phyloP scores from a whole-genome alignment of 1,139 yeast species.

The Magnusiomyces ingens region DNA sequence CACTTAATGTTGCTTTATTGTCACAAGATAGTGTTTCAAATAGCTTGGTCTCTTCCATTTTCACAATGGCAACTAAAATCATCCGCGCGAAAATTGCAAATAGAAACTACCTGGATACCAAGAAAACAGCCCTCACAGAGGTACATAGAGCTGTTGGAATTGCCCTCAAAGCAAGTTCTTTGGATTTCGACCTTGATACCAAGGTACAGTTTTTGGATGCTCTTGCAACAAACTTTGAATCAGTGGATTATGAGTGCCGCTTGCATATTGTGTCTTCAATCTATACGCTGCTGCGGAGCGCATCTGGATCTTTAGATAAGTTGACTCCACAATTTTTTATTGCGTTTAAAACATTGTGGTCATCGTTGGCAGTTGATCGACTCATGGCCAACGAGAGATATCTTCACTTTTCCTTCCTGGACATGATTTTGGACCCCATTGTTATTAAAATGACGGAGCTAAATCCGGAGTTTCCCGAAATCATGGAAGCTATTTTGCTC shows the following conservation, averaged over 20 bases:
- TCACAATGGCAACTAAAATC: neutral
- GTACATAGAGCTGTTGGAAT: neutral
- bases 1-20: neutral
- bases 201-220: constrained; percentile 7
- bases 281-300: constrained; percentile 3
- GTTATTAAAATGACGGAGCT: constrained; percentile 25
- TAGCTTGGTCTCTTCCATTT: neutral
- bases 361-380: constrained; percentile 50
- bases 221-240: constrained; percentile 14
- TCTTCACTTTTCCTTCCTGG: constrained; percentile 52
- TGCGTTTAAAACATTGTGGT: constrained; percentile 42
- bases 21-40: neutral
- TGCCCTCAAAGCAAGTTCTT: no score
- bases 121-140: constrained; percentile 1
- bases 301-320: neutral
- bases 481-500: constrained; percentile 24
- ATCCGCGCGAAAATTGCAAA: constrained; percentile 2
- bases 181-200: no score
- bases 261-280: constrained; percentile 13
- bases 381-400: constrained; percentile 59
- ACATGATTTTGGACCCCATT: constrained; percentile 37
- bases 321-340: no score
- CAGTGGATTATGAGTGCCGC: constrained; percentile 16
- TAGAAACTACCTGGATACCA: constrained; percentile 1
- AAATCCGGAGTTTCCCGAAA: constrained; percentile 14